Evolutionary conservation across 352 stramenopile genomes (phyloP), one percentile per base, ranked within the genome.

Genomic region (Phytophthora ohioensis): DNA sequence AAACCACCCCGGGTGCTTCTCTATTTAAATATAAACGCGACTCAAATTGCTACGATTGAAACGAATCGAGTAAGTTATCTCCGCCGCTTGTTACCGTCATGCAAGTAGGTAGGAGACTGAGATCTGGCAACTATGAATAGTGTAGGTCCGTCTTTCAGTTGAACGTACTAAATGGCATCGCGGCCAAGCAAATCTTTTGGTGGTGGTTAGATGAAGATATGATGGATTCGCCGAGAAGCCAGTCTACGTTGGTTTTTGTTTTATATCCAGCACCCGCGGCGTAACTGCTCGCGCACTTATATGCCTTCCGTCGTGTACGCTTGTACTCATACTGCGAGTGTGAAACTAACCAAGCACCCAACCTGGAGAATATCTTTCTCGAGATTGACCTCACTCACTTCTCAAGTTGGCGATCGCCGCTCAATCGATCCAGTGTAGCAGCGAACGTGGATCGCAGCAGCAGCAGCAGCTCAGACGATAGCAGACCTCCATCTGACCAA

Each of bases 361-460:
- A 53, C 52, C 46, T 34, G 39, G 48, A 69, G 47, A 68, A 79
- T 81, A 81, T 81, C 70, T 83, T 83, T 81, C 51, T 69, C 58
- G 53, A n/a, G 41, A 62, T 70, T 34, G 39, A 39, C 52, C 4
- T 27, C 45, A 57, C 62, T 80, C 75, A 85, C 69, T 85, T 81
- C 68, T 81, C 66, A 84, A 84, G 53, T 81, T 81, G 49, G 57
- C 65, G 47, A 21, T 57, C 35, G 34, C 42, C 38, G 27, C 45
- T 34, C 32, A 61, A 56, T 53, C 34, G 30, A 38, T 45, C 48
- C 11, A 32, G 38, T 21, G 38, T 42, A 64, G 30, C 31, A 65
- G n/a, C 41, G 31, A 68, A 41, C 55, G 34, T 52, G 42, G 21
- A 60, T 66, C 52, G 13, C 45, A 46, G 2, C 60, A 63, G 43